phyloP scores from a whole-genome alignment of 345 rosid species.

The Populus deltoides region DNA sequence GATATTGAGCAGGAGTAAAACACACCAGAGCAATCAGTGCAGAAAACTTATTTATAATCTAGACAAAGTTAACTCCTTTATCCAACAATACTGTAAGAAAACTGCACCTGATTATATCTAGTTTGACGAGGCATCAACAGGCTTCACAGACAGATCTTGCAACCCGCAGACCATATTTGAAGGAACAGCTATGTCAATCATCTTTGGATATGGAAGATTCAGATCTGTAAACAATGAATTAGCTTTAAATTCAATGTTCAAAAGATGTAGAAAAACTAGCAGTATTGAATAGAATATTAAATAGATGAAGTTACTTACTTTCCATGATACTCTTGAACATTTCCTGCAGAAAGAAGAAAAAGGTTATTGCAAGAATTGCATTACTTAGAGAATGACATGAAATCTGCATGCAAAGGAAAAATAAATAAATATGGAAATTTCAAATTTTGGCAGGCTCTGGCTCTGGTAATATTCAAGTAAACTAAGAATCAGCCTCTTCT shows the following conservation, averaged over 20 bases:
- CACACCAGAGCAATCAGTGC: background rate
- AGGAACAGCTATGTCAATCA: conserved; percentile 85
- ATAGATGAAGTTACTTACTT: conserved; percentile 45
- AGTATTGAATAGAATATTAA: background rate
- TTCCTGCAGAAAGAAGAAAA: conserved; percentile 46
- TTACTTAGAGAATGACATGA: background rate
- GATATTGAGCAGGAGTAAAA: background rate
- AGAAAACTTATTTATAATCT: background rate
- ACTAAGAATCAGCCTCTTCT: background rate
- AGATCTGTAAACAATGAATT: conserved; percentile 45
- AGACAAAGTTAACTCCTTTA: background rate
- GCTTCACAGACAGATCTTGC: conserved; percentile 51
- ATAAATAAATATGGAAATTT: no score
- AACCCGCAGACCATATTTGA: conserved; percentile 82
- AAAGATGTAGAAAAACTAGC: background rate
- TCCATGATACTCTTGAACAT: conserved; percentile 76
- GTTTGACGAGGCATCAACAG: background rate
- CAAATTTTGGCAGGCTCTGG: background rate
- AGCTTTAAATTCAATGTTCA: background rate
- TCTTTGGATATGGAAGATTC: conserved; percentile 79
- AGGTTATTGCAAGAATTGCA: background rate
- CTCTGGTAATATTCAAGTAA: background rate
- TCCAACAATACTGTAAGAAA: background rate
- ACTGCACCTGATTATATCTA: background rate
- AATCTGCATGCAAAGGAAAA: no score